phyloP scores from a whole-genome alignment of 305 asterid genomes.

The Fraxinus ornus region DNA sequence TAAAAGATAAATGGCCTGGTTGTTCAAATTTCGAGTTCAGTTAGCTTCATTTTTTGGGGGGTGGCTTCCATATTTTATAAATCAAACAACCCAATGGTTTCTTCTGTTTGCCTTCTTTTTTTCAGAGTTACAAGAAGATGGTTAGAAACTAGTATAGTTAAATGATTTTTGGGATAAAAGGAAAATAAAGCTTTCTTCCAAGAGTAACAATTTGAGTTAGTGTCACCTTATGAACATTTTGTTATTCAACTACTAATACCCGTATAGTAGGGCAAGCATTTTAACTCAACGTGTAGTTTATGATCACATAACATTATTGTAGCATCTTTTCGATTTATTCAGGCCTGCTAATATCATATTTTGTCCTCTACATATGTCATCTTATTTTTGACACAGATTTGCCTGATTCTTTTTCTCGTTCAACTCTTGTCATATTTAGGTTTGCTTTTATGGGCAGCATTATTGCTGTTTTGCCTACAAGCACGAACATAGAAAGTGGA shows the following conservation, averaged over 20 bases:
- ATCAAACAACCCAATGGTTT: not conserved
- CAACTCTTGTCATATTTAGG: constrained; percentile 35
- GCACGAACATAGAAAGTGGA: constrained; percentile 70
- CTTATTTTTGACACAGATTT: not conserved
- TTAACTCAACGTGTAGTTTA: too few relatives aligned
- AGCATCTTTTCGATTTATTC: not conserved
- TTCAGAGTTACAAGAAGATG: not conserved
- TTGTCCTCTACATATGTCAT: not conserved
- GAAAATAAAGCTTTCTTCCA: too few relatives aligned
- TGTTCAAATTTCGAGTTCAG: not conserved
- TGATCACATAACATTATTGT: too few relatives aligned
- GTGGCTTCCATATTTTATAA: too few relatives aligned
- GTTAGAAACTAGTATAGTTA: too few relatives aligned
- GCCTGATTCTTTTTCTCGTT: not conserved
- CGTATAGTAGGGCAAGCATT: too few relatives aligned
- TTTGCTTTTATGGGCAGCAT: constrained; percentile 89
- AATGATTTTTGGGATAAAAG: too few relatives aligned
- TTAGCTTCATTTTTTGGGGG: not conserved
- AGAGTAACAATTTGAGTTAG: too few relatives aligned
- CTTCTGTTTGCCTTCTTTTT: not conserved
- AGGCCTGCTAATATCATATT: not conserved
- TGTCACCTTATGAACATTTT: too few relatives aligned
- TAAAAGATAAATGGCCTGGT: not conserved
- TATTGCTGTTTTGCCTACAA: constrained; percentile 91
- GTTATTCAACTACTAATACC: too few relatives aligned